Percentiles rank a stretch among this genome's conserved stretches.
These are phyloP conservation scores for Paracoccidioides brasiliensis DNA, from an alignment of 2,329 filamentous ascomycete species.

Conservation along the genomic window DNA sequence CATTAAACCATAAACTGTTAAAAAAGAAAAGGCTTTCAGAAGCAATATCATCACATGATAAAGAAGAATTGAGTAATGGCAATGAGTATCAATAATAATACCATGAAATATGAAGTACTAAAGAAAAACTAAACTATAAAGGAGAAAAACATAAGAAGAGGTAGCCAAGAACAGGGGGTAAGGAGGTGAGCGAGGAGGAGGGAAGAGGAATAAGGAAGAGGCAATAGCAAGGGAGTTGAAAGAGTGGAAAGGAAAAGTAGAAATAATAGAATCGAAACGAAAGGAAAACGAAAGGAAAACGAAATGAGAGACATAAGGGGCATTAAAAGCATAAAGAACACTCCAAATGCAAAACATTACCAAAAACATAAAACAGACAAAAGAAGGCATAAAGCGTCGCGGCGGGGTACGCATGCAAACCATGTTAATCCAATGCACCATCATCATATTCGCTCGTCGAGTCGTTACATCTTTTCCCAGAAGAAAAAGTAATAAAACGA, in stretches of 20 bases:
- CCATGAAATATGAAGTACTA: background rate
- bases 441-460: background rate
- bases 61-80: background rate
- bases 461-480: background rate
- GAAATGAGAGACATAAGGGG: background rate
- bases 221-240: background rate
- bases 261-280: background rate
- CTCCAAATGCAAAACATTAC: too few relatives aligned
- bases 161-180: background rate
- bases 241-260: background rate
- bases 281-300: background rate
- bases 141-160: background rate
- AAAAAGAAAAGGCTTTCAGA: conserved; percentile 3
- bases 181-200: background rate
- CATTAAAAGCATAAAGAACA: background rate
- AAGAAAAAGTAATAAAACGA: conserved; percentile 1
- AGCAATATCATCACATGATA: background rate
- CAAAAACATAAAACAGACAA: background rate
- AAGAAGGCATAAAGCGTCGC: background rate
- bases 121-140: background rate
- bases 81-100: background rate
- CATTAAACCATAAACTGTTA: conserved; percentile 15
- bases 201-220: background rate
- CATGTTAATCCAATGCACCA: background rate
- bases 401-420: background rate